A percentile compares a stretch with the other conserved stretches of the same genome.
phyloP scores from a whole-genome alignment of 2,329 filamentous ascomycete genomes.

The Fusarium caatingaense region DNA sequence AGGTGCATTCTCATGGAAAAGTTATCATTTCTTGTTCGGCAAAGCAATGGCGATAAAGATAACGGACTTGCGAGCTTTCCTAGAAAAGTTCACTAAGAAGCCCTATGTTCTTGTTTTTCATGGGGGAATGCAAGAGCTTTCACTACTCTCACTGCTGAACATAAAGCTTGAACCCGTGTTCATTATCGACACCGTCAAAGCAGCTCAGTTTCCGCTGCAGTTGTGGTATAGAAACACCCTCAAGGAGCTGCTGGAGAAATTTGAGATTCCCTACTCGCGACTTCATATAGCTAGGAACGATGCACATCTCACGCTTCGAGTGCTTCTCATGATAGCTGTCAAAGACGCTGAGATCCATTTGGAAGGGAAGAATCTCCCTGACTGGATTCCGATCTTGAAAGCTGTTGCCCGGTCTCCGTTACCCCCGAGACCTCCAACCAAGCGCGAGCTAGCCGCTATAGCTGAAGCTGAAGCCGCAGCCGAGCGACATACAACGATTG shows the following conservation, averaged over 20 bases:
- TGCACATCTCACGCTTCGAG: conserved; percentile 40
- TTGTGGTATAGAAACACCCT: conserved; percentile 41
- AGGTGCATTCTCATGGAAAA: background rate
- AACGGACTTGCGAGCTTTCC: background rate
- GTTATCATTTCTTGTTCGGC: conserved; percentile 21
- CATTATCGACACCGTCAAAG: conserved; percentile 44
- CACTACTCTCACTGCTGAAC: conserved; percentile 20
- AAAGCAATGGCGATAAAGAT: background rate
- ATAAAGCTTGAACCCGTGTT: conserved; percentile 35
- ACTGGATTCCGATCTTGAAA: conserved; percentile 9
- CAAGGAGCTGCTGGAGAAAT: conserved; percentile 33
- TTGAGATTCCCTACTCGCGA: conserved; percentile 31
- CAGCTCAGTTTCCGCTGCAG: conserved; percentile 41
- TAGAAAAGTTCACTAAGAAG: background rate
- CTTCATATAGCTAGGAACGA: conserved; percentile 45
- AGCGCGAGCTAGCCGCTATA: background rate
- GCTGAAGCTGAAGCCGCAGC: background rate
- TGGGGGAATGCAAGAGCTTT: conserved; percentile 7
- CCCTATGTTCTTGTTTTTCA: conserved; percentile 23
- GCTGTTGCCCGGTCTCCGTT: conserved; percentile 5
- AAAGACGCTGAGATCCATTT: background rate
- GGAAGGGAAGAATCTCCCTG: background rate
- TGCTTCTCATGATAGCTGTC: conserved; percentile 9
- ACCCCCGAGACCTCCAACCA: background rate
- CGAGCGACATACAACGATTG: background rate